phyloP scores from a whole-genome alignment of 768 basidiomycete species.

The Mrakia hoshinonis region DNA sequence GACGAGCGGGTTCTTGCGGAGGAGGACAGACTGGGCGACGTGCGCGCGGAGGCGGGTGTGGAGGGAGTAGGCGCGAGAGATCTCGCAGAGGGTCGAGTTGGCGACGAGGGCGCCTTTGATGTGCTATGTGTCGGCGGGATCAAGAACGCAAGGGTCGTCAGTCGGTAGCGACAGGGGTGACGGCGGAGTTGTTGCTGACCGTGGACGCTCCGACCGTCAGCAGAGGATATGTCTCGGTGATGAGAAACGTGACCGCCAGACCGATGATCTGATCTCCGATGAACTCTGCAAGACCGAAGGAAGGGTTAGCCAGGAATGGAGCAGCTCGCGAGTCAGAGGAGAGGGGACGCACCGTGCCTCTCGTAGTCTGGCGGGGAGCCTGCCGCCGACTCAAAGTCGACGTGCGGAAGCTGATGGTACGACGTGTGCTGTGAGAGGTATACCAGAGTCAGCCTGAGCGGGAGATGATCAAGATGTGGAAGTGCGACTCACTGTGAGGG shows the following conservation, averaged over 20 bases:
- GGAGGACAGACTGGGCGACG: neutral
- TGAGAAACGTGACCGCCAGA: neutral
- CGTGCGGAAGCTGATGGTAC: neutral
- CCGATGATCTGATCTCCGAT: slow-evolving; percentile 6
- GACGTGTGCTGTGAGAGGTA: neutral
- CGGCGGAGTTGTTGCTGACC: neutral
- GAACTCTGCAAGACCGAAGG: neutral
- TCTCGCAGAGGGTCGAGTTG: slow-evolving; percentile 9
- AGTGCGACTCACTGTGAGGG: neutral
- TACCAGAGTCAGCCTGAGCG: neutral
- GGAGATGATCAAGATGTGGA: neutral
- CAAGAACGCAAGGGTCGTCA: too few species aligned
- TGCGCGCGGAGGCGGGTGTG: neutral
- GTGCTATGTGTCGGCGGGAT: too few species aligned
- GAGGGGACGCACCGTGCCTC: neutral
- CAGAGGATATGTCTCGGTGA: neutral
- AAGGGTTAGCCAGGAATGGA: too few species aligned
- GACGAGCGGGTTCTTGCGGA: neutral
- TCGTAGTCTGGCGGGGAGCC: neutral
- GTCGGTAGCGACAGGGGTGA: too few species aligned
- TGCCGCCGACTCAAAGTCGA: neutral
- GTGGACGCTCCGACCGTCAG: slow-evolving; percentile 1
- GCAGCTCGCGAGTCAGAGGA: too few species aligned
- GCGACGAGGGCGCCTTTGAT: neutral
- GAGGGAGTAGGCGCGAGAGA: slow-evolving; percentile 6